phyloP scores from a whole-genome alignment of 768 basidiomycete species.

The Tulasnella sp. region DNA sequence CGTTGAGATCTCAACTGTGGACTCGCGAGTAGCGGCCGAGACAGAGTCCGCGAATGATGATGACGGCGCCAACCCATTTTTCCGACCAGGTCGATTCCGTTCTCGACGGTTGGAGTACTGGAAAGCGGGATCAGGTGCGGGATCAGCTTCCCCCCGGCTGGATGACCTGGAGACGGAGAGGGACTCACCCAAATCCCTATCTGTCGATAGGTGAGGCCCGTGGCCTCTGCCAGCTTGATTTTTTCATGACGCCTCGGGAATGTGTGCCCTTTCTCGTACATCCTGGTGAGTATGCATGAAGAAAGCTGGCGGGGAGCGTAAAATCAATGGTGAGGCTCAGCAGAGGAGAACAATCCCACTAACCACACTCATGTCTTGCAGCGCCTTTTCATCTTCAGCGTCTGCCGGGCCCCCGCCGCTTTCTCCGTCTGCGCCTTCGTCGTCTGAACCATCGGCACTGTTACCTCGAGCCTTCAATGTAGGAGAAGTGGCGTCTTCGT shows the following conservation, averaged over 20 bases:
- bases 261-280: conserved; percentile 21
- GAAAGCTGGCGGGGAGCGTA: background rate
- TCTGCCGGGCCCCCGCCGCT: background rate
- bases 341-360: background rate
- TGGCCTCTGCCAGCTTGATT: conserved; percentile 21
- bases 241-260: conserved; percentile 24
- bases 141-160: background rate
- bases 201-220: conserved; percentile 22
- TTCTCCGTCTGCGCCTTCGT: conserved; percentile 13
- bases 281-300: conserved; percentile 8
- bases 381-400: conserved; percentile 13
- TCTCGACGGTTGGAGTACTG: conserved; percentile 26
- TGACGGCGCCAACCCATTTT: background rate
- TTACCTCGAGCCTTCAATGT: background rate
- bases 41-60: background rate
- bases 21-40: background rate
- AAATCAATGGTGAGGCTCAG: background rate
- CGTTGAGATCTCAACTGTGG: conserved; percentile 1
- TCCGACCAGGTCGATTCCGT: conserved; percentile 11
- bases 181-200: conserved; percentile 27
- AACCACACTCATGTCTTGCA: conserved; percentile 15
- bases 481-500: background rate
- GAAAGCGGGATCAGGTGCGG: background rate
- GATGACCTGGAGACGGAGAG: background rate
- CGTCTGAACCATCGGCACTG: background rate